Conservation (phyloP, 805 yeast genomes). For the Saturnispora hagleri region DNA sequence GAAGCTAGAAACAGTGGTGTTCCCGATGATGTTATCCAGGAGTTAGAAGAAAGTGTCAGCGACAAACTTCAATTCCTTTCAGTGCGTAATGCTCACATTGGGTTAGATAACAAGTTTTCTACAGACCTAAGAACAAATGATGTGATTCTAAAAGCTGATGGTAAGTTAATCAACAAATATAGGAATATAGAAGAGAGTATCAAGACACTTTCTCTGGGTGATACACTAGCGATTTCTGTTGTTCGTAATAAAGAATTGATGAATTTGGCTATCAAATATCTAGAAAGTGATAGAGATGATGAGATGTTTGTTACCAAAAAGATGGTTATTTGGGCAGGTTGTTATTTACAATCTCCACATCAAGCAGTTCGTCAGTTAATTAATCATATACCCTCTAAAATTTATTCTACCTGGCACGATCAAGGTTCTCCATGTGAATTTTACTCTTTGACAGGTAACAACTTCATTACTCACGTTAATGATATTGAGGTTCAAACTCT, state of each 20-base stretch:
- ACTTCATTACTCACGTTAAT: constrained; percentile 84
- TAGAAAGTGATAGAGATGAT: constrained; percentile 37
- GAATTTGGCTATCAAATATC: constrained; percentile 55
- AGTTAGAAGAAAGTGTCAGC: not conserved
- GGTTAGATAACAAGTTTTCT: constrained; percentile 21
- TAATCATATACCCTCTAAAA: constrained; percentile 67
- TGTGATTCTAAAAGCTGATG: constrained; percentile 66
- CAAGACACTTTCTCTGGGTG: constrained; percentile 9
- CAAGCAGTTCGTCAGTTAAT: constrained; percentile 83
- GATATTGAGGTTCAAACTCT: constrained; percentile 64
- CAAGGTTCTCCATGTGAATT: constrained; percentile 86
- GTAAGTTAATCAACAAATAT: constrained; percentile 50
- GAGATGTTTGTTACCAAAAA: constrained; percentile 45
- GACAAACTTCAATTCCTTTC: not conserved
- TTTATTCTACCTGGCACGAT: constrained; percentile 68
- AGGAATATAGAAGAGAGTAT: constrained; percentile 50
- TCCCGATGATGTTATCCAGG: not conserved
- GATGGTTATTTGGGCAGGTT: constrained; percentile 76
- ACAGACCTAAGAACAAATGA: constrained; percentile 53
- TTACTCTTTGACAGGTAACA: constrained; percentile 67
- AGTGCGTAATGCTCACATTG: constrained; percentile 13
- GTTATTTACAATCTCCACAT: constrained; percentile 78
- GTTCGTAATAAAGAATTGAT: constrained; percentile 63
- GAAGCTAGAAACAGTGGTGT: not conserved
- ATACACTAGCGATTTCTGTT: constrained; percentile 44